Conservation (phyloP, 164 flowering plant genomes). For the Dillenia suffruticosa region DNA sequence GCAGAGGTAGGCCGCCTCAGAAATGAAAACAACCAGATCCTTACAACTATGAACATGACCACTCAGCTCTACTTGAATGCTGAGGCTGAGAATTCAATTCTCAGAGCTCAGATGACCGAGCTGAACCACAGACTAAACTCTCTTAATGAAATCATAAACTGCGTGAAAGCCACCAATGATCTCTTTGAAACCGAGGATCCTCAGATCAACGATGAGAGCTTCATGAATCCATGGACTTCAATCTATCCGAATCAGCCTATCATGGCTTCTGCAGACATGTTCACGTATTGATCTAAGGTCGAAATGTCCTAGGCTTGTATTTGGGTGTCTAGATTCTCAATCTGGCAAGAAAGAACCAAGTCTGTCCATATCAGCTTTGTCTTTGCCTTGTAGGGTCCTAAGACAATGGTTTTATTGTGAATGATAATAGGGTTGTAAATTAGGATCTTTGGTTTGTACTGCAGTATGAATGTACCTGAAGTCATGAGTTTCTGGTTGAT, state of each 20-base stretch:
- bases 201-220: slow-evolving; percentile 4
- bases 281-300: slow-evolving; percentile 26
- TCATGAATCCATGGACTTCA: slow-evolving; percentile 36
- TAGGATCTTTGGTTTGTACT: too few species aligned
- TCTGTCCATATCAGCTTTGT: too few species aligned
- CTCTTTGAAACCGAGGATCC: slow-evolving; percentile 5
- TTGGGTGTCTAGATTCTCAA: too few species aligned
- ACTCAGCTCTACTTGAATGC: slow-evolving; percentile 43
- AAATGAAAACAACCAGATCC: slow-evolving; percentile 52
- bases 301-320: too few species aligned
- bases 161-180: slow-evolving; percentile 26
- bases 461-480: too few species aligned
- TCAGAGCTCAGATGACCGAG: slow-evolving; percentile 67
- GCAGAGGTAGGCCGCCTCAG: slow-evolving; percentile 41
- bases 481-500: too few species aligned
- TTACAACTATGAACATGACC: slow-evolving; percentile 37
- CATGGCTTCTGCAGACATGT: slow-evolving; percentile 43
- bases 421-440: too few species aligned
- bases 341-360: too few species aligned
- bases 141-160: slow-evolving; percentile 53
- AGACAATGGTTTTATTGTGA: too few species aligned
- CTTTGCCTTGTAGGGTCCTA: too few species aligned
- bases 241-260: slow-evolving; percentile 40
- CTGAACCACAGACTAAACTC: slow-evolving; percentile 58
- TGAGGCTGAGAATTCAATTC: slow-evolving; percentile 63